Evolutionary conservation across 2,329 filamentous ascomycete species (phyloP).

Genomic region (Zasmidium angulare): DNA sequence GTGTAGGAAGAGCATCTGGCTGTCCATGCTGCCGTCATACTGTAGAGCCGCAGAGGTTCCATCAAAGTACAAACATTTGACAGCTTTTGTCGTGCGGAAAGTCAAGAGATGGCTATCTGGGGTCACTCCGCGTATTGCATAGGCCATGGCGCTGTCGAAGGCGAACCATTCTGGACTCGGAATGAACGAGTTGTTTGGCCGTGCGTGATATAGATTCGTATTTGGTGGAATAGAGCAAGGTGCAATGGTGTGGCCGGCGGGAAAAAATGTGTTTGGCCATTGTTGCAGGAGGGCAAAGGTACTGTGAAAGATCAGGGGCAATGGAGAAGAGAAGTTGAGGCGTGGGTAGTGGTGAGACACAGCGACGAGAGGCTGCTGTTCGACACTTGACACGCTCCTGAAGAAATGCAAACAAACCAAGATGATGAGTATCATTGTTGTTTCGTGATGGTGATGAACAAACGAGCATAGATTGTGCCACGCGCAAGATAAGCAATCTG

Average conservation of each 20-base stretch:
- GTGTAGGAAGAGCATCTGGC: constrained; percentile 53
- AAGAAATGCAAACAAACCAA: too few relatives aligned
- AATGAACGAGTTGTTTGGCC: constrained; percentile 42
- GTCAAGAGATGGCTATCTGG: constrained; percentile 49
- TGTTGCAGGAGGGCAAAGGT: constrained; percentile 49
- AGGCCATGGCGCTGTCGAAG: constrained; percentile 56
- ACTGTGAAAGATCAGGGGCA: constrained; percentile 52
- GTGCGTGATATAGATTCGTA: constrained; percentile 53
- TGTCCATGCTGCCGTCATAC: constrained; percentile 46
- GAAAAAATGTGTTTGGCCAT: constrained; percentile 54
- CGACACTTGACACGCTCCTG: background rate
- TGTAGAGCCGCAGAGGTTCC: constrained; percentile 52
- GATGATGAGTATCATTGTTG: too few relatives aligned
- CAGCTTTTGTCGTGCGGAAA: constrained; percentile 47
- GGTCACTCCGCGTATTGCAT: constrained; percentile 52
- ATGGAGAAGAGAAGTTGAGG: constrained; percentile 50
- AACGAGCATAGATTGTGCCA: too few relatives aligned
- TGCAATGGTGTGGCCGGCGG: constrained; percentile 51
- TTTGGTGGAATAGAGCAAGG: constrained; percentile 48
- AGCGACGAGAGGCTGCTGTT: background rate
- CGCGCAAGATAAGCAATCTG: too few relatives aligned
- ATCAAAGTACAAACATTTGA: constrained; percentile 52
- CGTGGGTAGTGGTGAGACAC: background rate
- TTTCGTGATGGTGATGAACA: too few relatives aligned
- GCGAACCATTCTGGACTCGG: constrained; percentile 55